Evolutionary conservation across 257 asterid genomes (phyloP).

Genomic region (Ophiorrhiza pumila): DNA sequence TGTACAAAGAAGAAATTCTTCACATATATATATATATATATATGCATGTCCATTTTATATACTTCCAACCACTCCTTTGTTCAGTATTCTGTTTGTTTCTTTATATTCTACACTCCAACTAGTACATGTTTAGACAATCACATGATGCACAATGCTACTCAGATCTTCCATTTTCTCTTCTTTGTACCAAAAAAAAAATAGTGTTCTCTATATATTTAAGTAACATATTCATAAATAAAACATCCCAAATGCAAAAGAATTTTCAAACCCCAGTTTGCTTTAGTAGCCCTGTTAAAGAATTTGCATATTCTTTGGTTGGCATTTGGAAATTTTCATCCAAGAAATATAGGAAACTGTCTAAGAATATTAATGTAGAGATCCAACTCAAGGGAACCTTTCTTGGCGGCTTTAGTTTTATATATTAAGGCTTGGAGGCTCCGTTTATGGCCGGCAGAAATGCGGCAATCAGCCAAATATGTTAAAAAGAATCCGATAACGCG

Average conservation of each 20-base stretch:
- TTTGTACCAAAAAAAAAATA: background rate
- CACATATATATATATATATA: no score
- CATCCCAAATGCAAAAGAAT: no score
- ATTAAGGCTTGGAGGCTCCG: background rate
- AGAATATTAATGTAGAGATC: background rate
- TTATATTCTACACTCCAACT: background rate
- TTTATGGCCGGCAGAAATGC: slow-evolving; percentile 8
- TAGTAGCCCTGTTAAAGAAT: no score
- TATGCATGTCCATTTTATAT: background rate
- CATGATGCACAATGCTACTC: background rate
- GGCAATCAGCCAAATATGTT: background rate
- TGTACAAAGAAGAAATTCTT: no score
- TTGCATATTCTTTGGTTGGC: background rate
- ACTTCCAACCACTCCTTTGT: slow-evolving; percentile 6
- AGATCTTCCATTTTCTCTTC: background rate
- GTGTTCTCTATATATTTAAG: background rate
- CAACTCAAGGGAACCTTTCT: background rate
- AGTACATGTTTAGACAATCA: background rate
- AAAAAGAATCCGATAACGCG: slow-evolving; percentile 1
- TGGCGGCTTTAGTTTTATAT: background rate
- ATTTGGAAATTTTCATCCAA: background rate
- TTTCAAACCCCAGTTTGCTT: no score
- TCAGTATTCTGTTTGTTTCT: background rate
- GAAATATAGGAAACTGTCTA: background rate
- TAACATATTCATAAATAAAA: background rate